Evolutionary conservation across 352 stramenopile species (phyloP), one percentile per base, ranked within the genome.

Genomic region (Discostella stelligera): DNA sequence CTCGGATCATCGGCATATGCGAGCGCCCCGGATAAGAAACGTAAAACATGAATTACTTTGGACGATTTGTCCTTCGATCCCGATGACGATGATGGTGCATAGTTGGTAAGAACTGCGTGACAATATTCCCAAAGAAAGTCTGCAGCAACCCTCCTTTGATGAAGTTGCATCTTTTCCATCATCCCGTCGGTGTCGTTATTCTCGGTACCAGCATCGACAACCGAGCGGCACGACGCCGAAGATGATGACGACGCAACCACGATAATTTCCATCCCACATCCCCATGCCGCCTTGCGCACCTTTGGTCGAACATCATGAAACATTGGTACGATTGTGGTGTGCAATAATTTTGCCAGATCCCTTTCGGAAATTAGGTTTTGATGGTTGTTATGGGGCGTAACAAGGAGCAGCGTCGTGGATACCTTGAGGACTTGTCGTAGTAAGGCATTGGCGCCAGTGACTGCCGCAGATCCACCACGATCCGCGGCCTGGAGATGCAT

Each of bases 261-360:
- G 7, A 87, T 37, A 25, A 90, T 70, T 27, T 79, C 74, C 48
- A 66, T 73, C 5, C 77, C 53, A 27, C 61, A 65, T n/a, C 67
- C 59, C 55, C 74, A 76, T 1, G 83, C 79, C n/a, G 66, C 64
- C 46, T 84, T 87, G 39, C 77, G 71, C 11, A 90, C 82, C 30
- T 83, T 85, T 0, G 78, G 68, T 41, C 79, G 30, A 10, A 25
- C 21, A 76, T 90, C 82, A 18, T 86, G 25, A 54, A 85, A 69
- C 16, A 85, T 71, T 13, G 59, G 41, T 0, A 89, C 46, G 2
- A 91, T 65, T 16, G 83, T 88, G 8, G n/a, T 62, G 13, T 77
- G 66, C 25, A 88, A 73, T 10, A 89, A 61, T 62, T 82, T 67
- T 25, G 61, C 59, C 9, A 87, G 37, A 30, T 74, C 54, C 39